Evolutionary conservation across 805 yeast species (phyloP).

Genomic region (Ogataea paraovalis): DNA sequence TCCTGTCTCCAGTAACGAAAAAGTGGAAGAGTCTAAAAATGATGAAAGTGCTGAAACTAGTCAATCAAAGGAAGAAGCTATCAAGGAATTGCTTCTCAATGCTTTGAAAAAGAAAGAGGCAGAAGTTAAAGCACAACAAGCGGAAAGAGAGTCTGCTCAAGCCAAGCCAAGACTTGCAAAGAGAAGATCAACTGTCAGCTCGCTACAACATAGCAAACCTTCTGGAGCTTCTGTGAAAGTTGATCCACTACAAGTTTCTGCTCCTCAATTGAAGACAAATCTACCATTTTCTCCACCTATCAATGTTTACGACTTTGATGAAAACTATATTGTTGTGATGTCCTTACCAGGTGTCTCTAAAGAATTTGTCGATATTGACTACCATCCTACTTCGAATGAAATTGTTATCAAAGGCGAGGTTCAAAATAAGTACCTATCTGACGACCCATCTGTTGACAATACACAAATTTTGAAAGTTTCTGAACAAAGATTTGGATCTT

Average conservation of each 20-base stretch:
- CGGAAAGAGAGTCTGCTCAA: background rate
- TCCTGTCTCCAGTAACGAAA: background rate
- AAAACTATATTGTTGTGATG: slow-evolving; percentile 43
- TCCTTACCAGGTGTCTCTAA: slow-evolving; percentile 59
- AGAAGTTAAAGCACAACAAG: background rate
- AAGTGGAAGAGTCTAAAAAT: background rate
- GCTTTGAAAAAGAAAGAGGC: slow-evolving; percentile 4
- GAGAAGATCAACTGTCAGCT: background rate
- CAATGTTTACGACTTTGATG: slow-evolving; percentile 50
- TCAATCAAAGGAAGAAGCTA: background rate
- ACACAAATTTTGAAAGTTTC: slow-evolving; percentile 38
- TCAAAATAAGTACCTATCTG: slow-evolving; percentile 35
- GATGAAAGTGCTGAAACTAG: background rate
- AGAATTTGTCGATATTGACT: slow-evolving; percentile 50
- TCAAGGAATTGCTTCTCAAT: slow-evolving; percentile 1
- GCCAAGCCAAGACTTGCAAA: background rate
- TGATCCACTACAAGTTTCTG: slow-evolving; percentile 42
- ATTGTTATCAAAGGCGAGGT: slow-evolving; percentile 48
- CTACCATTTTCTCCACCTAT: slow-evolving; percentile 56
- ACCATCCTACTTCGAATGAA: slow-evolving; percentile 55
- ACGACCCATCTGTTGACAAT: slow-evolving; percentile 29
- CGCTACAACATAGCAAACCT: background rate
- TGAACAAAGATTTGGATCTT: slow-evolving; percentile 54
- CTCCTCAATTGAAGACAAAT: slow-evolving; percentile 37
- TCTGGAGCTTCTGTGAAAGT: slow-evolving; percentile 15